A percentile compares a stretch with the other conserved stretches of the same genome.
These are phyloP conservation scores for Mycena sanguinolenta DNA, from an alignment of 768 basidiomycete genomes.

Conservation along the genomic window DNA sequence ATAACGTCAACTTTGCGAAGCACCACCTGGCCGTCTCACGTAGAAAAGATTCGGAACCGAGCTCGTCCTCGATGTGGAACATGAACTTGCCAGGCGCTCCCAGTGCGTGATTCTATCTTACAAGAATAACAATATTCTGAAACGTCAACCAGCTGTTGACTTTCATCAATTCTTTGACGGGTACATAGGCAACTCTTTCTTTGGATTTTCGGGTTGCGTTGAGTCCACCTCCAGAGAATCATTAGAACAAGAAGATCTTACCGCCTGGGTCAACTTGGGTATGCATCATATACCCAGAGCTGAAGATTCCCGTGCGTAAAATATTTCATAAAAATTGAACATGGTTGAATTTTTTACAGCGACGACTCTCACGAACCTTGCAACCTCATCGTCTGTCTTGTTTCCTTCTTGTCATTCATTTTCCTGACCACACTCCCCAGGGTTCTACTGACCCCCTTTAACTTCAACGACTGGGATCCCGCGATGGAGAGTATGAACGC, in stretches of 20 bases:
- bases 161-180: conserved; percentile 55
- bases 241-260: conserved; percentile 74
- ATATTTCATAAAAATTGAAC: neutral
- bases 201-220: neutral
- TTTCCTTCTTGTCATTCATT: neutral
- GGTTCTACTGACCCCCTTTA: conserved; percentile 72
- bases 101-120: conserved; percentile 24
- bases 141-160: conserved; percentile 53
- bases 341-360: conserved; percentile 39
- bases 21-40: conserved; percentile 71
- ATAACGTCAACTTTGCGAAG: conserved; percentile 77
- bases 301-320: conserved; percentile 64
- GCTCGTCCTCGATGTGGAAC: conserved; percentile 73
- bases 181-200: neutral
- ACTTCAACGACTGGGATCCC: conserved; percentile 75
- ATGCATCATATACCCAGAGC: conserved; percentile 78
- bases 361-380: conserved; percentile 69
- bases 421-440: no score
- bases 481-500: conserved; percentile 71
- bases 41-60: conserved; percentile 73
- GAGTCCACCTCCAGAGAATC: conserved; percentile 52
- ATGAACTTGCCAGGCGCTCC: conserved; percentile 70
- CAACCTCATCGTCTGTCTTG: conserved; percentile 62
- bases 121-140: neutral
- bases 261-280: conserved; percentile 76